Evolutionary conservation across 1,284 basidiomycete species (phyloP), one percentile per base, ranked within the genome.

Genomic region (Cryptococcus hybrid): DNA sequence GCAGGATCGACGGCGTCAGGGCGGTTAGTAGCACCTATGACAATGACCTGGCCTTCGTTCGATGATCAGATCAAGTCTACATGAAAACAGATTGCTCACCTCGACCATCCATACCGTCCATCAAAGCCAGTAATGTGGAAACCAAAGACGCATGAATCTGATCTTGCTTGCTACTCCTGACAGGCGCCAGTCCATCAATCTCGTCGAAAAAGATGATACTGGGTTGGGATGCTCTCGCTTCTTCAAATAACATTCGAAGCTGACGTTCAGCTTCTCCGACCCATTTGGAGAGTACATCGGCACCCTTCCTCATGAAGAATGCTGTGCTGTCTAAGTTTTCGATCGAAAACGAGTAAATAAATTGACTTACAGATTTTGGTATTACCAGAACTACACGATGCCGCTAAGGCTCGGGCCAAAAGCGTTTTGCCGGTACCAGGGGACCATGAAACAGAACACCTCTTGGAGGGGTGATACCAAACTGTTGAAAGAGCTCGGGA

Each of bases 151-250:
- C 95, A 74, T 99, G 96, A 56, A 99, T 98, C 78, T 99, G 96
- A 74, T 99, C 96, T 73, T 99, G 96, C 75, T 98, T 98, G 50
- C 91, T 92, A 48, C 92, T 96, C 40, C 96, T 88, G 1, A 99
- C 96, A 0, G 96, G 96, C 13, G 96, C 96, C 11, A 99, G 85
- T 60, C 81, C 95, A 71, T 99, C 96, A 65, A 99, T 99, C 79
- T 99, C 96, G 73, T 99, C 96, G 88, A 99, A 98, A 81, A 99
- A 99, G 74, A 99, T 99, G 70, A 99, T 99, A 64, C 88, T 90
- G 0, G 96, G 96, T 71, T 99, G 95, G 53, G 86, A 88, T 55
- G 88, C 88, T 47, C 88, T 85, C 1, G 96, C 96, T 80, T 99
- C 96, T 66, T 99, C 95, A 74, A 99, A 99, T 7, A 99, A 82